phyloP scores from a whole-genome alignment of 2,329 filamentous ascomycete species.

The Tricladium varicosporioides region DNA sequence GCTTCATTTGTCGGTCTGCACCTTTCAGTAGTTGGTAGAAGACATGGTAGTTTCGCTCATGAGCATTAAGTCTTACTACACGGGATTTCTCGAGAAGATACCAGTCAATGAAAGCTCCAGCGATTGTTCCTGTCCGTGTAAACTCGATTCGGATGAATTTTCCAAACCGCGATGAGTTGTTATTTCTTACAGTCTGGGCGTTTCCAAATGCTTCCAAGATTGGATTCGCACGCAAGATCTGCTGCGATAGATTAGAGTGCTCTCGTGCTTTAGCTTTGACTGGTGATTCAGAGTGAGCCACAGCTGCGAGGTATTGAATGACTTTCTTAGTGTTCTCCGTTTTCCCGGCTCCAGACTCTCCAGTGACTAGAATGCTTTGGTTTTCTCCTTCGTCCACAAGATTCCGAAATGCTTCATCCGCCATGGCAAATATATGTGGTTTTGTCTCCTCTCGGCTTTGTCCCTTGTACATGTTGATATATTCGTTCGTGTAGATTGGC shows the following conservation, averaged over 20 bases:
- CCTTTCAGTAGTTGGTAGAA: constrained; percentile 95
- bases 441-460: constrained; percentile 89
- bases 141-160: constrained; percentile 99
- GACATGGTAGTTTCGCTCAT: constrained; percentile 94
- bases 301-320: constrained; percentile 95
- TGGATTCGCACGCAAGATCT: constrained; percentile 93
- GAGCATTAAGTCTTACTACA: constrained; percentile 81
- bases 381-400: constrained; percentile 93
- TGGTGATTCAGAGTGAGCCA: constrained; percentile 79
- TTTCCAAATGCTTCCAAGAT: constrained; percentile 98
- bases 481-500: constrained; percentile 94
- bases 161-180: constrained; percentile 97
- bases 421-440: constrained; percentile 96
- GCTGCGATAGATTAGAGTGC: constrained; percentile 87
- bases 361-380: constrained; percentile 96
- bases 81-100: constrained; percentile 98
- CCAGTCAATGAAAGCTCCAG: constrained; percentile 97
- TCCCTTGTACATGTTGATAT: constrained; percentile 97
- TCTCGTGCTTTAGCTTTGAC: constrained; percentile 58
- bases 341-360: constrained; percentile 96
- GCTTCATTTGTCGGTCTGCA: constrained; percentile 69
- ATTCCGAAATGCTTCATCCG: constrained; percentile 93
- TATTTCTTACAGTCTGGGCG: constrained; percentile 94
- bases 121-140: constrained; percentile 81
- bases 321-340: constrained; percentile 99